Percentiles rank a stretch among this genome's conserved stretches.
These are phyloP conservation scores for Coix lacrymajobi DNA, from an alignment of 176 grass and related monocot genomes.

Conservation along the genomic window DNA sequence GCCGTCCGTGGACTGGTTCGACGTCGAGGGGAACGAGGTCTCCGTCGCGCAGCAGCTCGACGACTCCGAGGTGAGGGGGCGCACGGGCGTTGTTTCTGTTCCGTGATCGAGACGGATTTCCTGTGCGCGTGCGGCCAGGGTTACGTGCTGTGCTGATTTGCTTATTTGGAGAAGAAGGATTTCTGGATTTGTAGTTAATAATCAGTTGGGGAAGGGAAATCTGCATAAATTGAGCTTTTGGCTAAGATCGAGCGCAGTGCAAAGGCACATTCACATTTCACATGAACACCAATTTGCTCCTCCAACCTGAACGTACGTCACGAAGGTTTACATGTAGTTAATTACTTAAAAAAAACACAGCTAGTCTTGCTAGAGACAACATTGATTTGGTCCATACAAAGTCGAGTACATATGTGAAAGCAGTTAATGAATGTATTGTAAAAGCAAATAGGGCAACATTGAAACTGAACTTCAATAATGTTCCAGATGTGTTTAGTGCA, in stretches of 20 bases:
- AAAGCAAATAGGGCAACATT: background rate
- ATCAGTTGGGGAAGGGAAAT: background rate
- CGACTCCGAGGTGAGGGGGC: conserved; percentile 37
- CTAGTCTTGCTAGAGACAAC: background rate
- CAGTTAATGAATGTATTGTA: background rate
- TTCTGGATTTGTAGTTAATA: background rate
- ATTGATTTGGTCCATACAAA: background rate
- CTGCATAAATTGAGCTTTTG: conserved; percentile 10
- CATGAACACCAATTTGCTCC: background rate
- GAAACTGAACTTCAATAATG: background rate
- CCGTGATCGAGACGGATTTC: background rate
- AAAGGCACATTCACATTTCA: background rate
- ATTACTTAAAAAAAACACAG: background rate
- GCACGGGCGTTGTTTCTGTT: background rate
- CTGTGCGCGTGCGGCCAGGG: background rate
- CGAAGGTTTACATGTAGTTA: background rate
- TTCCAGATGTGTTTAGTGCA: background rate
- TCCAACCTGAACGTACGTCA: background rate
- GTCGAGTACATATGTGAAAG: background rate
- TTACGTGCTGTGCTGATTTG: background rate
- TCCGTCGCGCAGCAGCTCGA: conserved; percentile 41
- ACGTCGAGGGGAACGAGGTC: conserved; percentile 82
- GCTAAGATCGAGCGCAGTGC: conserved; percentile 45
- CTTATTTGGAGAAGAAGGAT: background rate
- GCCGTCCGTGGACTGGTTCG: conserved; percentile 74